Conservation (phyloP, 768 basidiomycete species). For the Phanerochaete carnosa region DNA sequence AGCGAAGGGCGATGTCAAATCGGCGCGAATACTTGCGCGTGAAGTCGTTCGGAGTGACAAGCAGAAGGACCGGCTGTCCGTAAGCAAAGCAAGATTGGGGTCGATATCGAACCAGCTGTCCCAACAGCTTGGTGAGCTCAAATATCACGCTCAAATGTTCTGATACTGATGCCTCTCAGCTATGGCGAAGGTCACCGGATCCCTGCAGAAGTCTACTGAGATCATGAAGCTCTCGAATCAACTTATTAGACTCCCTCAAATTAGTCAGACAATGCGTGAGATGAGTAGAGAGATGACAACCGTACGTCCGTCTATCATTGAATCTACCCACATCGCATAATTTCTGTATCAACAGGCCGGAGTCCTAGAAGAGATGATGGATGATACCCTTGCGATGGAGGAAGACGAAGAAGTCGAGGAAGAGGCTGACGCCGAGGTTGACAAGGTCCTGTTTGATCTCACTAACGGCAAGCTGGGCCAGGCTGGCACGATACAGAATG, state of each 20-base stretch:
- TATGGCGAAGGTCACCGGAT: slow-evolving; percentile 96
- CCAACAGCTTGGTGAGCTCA: slow-evolving; percentile 82
- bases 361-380: slow-evolving; percentile 97
- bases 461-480: slow-evolving; percentile 95
- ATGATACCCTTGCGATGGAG: slow-evolving; percentile 86
- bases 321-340: slow-evolving; percentile 6
- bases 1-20: slow-evolving; percentile 87
- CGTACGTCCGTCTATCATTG: slow-evolving; percentile 38
- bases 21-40: slow-evolving; percentile 85
- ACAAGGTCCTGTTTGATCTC: slow-evolving; percentile 92
- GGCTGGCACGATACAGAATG: slow-evolving; percentile 67
- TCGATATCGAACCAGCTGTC: slow-evolving; percentile 87
- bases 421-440: slow-evolving; percentile 96
- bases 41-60: slow-evolving; percentile 95
- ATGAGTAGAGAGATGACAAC: slow-evolving; percentile 99
- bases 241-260: slow-evolving; percentile 87
- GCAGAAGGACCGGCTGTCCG: slow-evolving; percentile 89
- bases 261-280: slow-evolving; percentile 90
- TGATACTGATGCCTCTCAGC: slow-evolving; percentile 44
- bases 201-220: slow-evolving; percentile 95
- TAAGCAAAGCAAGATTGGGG: slow-evolving; percentile 88
- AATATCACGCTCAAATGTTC: neutral
- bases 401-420: slow-evolving; percentile 95
- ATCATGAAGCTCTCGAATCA: slow-evolving; percentile 98
- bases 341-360: slow-evolving; percentile 61